Evolutionary conservation across 2,329 filamentous ascomycete genomes (phyloP).

Genomic region (Neonectria neomacrospora): DNA sequence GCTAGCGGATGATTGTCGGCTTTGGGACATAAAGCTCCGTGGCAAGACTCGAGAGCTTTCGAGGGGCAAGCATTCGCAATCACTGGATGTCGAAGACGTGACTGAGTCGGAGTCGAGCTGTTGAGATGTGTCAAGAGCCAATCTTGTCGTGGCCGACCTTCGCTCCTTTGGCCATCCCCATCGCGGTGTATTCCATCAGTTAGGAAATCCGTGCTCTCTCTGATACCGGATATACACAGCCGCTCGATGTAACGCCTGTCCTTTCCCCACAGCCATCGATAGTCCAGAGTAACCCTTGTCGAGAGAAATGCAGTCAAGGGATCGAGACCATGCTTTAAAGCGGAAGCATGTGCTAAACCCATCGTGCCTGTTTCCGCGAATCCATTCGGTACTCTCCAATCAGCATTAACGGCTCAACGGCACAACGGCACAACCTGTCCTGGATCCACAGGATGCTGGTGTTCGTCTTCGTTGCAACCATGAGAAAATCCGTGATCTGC

Average conservation of each 20-base stretch:
- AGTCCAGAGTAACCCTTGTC: background rate
- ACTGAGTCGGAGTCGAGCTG: background rate
- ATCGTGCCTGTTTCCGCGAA: background rate
- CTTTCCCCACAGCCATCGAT: background rate
- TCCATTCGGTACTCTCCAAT: background rate
- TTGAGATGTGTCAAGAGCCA: background rate
- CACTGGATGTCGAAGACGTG: background rate
- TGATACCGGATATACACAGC: background rate
- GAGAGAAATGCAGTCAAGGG: background rate
- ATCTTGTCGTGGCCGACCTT: background rate
- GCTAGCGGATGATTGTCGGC: slow-evolving; percentile 8
- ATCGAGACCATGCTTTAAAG: background rate
- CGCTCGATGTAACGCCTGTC: background rate
- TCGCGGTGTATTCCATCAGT: background rate
- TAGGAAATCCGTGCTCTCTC: background rate
- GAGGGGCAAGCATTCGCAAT: background rate
- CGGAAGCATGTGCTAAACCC: background rate
- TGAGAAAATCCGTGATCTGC: background rate
- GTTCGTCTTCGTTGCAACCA: background rate
- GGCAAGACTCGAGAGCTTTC: background rate
- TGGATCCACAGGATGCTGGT: background rate
- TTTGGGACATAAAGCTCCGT: background rate
- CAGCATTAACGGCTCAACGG: background rate
- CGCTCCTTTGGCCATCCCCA: background rate
- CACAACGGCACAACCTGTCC: background rate